These are phyloP conservation scores for Zygoascus meyerae DNA, from an alignment of 1,139 yeast genomes.

Conservation along the genomic window DNA sequence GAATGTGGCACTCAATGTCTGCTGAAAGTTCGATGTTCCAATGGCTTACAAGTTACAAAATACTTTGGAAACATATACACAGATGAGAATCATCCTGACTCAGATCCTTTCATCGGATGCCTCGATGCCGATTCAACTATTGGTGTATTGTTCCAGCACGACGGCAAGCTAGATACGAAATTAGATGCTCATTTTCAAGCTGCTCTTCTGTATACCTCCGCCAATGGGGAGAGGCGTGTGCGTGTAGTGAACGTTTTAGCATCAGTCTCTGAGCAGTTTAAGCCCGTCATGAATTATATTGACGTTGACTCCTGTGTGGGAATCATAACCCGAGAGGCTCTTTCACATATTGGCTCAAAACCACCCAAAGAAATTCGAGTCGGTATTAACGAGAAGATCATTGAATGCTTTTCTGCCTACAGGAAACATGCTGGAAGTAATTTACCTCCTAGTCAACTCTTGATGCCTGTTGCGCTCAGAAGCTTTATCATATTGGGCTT, in stretches of 20 bases:
- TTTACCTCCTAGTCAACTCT: constrained; percentile 56
- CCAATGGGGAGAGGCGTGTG: constrained; percentile 70
- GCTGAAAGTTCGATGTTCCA: constrained; percentile 80
- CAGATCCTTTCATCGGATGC: constrained; percentile 68
- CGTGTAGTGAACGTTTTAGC: constrained; percentile 78
- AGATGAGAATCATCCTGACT: constrained; percentile 26
- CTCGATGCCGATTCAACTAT: constrained; percentile 61
- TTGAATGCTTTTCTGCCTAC: constrained; percentile 72
- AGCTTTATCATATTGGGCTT: constrained; percentile 65
- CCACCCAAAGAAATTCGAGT: constrained; percentile 60
- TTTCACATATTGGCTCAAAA: constrained; percentile 50
- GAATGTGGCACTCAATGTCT: constrained; percentile 72
- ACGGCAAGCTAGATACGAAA: constrained; percentile 65
- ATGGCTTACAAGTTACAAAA: constrained; percentile 77
- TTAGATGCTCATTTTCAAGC: constrained; percentile 88
- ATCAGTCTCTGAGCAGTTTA: constrained; percentile 69
- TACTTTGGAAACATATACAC: constrained; percentile 56
- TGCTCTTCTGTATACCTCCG: constrained; percentile 78
- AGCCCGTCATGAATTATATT: constrained; percentile 72
- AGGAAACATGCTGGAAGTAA: constrained; percentile 45
- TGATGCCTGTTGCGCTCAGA: constrained; percentile 76
- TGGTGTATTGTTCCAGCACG: constrained; percentile 69
- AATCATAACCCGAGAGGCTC: constrained; percentile 66
- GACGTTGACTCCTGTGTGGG: constrained; percentile 77
- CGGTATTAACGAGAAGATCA: constrained; percentile 57